Conservation (phyloP, 2,329 filamentous ascomycete genomes). For the Lithohypha guttulata region DNA sequence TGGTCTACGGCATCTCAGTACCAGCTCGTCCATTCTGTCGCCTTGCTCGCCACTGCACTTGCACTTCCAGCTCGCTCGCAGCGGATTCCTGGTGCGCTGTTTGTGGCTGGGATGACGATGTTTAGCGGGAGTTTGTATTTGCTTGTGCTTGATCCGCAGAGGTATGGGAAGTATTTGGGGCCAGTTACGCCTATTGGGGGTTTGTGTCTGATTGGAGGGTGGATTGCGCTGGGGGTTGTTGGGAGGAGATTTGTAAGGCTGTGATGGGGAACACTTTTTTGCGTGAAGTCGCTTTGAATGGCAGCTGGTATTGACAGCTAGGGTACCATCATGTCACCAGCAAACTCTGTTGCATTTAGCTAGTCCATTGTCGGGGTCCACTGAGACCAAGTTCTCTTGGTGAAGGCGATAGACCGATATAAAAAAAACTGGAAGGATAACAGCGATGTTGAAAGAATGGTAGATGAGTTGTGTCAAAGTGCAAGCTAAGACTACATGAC, state of each 20-base stretch:
- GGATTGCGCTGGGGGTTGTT: slow-evolving; percentile 34
- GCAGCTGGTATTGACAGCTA: too few species aligned
- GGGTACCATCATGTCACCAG: too few species aligned
- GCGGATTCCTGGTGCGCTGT: slow-evolving; percentile 41
- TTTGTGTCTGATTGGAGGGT: slow-evolving; percentile 54
- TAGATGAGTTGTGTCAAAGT: too few species aligned
- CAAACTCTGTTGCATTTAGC: too few species aligned
- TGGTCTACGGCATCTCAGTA: slow-evolving; percentile 59
- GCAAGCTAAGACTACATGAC: too few species aligned
- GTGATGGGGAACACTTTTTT: too few species aligned
- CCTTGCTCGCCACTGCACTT: slow-evolving; percentile 44
- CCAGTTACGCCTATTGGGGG: slow-evolving; percentile 57
- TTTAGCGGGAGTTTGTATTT: slow-evolving; percentile 58
- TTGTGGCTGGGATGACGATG: slow-evolving; percentile 55
- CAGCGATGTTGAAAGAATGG: too few species aligned
- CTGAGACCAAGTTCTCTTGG: too few species aligned
- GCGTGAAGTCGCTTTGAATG: too few species aligned
- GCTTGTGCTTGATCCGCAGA: slow-evolving; percentile 50
- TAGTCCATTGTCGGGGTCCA: too few species aligned
- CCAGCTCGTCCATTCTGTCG: slow-evolving; percentile 55
- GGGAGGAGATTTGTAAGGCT: slow-evolving; percentile 5
- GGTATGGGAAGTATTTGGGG: slow-evolving; percentile 49
- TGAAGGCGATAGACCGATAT: too few species aligned
- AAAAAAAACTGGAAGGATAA: too few species aligned
- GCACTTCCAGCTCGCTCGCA: slow-evolving; percentile 44